phyloP scores from a whole-genome alignment of 805 yeast genomes.

The Pichia cabralensis region DNA sequence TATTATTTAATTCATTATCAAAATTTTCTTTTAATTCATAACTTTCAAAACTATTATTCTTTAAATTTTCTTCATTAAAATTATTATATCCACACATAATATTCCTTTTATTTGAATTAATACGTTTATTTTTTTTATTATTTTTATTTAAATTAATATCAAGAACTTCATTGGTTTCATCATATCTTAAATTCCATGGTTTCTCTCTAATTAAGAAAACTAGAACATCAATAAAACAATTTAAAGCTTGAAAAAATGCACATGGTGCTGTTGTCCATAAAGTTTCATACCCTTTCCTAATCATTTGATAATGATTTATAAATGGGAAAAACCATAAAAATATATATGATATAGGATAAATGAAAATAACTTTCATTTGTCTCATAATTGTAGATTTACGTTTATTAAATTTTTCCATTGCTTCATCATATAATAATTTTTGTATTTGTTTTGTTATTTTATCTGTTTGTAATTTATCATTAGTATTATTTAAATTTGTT shows the following conservation, averaged over 20 bases:
- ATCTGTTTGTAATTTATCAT: conserved; percentile 5
- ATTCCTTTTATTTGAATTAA: too few relatives aligned
- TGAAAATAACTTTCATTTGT: conserved; percentile 70
- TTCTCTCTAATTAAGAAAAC: conserved; percentile 71
- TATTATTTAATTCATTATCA: too few relatives aligned
- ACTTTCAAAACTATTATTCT: too few relatives aligned
- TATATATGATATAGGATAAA: conserved; percentile 77
- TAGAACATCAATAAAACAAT: conserved; percentile 65
- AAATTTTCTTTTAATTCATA: too few relatives aligned
- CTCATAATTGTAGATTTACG: conserved; percentile 60
- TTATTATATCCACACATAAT: too few relatives aligned
- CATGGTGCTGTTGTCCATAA: conserved; percentile 58
- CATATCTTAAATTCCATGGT: conserved; percentile 49
- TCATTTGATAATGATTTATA: conserved; percentile 40
- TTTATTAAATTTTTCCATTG: conserved; percentile 48
- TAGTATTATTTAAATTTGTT: background rate
- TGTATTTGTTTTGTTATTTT: conserved; percentile 25
- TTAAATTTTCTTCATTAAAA: too few relatives aligned
- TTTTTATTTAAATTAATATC: conserved; percentile 7
- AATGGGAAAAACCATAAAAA: conserved; percentile 78
- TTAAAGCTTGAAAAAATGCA: conserved; percentile 73
- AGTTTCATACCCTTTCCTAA: conserved; percentile 41
- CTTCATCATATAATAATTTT: conserved; percentile 42
- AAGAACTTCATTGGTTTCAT: conserved; percentile 16
- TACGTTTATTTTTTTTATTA: too few relatives aligned